phyloP scores from a whole-genome alignment of 305 asterid species.

The Plantago coronopus region DNA sequence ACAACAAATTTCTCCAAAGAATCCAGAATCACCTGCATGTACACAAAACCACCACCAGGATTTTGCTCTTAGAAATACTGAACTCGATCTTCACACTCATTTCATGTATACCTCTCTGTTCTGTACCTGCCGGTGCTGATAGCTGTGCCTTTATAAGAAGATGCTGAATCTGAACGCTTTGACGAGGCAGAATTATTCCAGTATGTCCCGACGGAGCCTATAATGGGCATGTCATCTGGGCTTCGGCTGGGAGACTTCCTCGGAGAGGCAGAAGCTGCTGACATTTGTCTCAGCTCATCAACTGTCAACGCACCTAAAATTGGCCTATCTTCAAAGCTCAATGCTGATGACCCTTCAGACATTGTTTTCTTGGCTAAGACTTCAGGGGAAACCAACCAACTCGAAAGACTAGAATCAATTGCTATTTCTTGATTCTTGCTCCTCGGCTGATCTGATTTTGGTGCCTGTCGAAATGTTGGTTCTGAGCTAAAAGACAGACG shows the following conservation, averaged over 20 bases:
- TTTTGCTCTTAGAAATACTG: too few relatives aligned
- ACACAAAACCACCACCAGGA: too few relatives aligned
- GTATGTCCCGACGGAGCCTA: constrained; percentile 82
- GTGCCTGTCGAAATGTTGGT: constrained; percentile 28
- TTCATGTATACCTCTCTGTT: background rate
- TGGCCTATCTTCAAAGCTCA: constrained; percentile 80
- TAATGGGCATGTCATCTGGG: constrained; percentile 87
- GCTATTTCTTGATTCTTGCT: constrained; percentile 46
- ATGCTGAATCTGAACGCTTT: background rate
- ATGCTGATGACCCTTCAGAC: constrained; percentile 44
- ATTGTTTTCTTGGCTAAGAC: constrained; percentile 27
- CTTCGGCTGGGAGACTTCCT: constrained; percentile 74
- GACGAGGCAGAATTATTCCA: constrained; percentile 47
- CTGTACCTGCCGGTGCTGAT: constrained; percentile 29
- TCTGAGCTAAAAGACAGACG: constrained; percentile 9
- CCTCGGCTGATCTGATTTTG: constrained; percentile 34
- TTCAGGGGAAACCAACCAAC: constrained; percentile 67
- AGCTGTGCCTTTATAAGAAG: too few relatives aligned
- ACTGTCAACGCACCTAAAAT: constrained; percentile 91
- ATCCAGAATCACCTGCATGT: too few relatives aligned
- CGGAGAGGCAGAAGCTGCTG: constrained; percentile 53
- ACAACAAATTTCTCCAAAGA: too few relatives aligned
- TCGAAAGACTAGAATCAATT: constrained; percentile 87
- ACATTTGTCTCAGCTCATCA: constrained; percentile 76
- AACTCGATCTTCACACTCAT: constrained; percentile 18